These are phyloP conservation scores for Globisporangium acanthophoron DNA, from an alignment of 352 stramenopile genomes.

Conservation along the genomic window DNA sequence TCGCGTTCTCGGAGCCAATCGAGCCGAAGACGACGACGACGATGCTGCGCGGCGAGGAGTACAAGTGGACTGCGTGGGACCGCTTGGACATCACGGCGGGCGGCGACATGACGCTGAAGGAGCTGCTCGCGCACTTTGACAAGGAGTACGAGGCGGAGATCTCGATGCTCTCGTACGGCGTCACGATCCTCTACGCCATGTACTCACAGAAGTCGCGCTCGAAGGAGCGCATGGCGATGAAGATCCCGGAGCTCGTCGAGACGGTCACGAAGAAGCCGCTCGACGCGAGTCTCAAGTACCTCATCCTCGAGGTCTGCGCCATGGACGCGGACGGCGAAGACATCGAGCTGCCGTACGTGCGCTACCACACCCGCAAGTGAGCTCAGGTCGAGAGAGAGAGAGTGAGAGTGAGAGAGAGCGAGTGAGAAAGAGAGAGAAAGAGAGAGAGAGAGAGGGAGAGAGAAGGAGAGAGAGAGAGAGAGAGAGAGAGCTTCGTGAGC, in stretches of 20 bases:
- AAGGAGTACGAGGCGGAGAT: conserved; percentile 96
- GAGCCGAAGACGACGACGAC: conserved; percentile 90
- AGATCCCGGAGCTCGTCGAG: conserved; percentile 93
- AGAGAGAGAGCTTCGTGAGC: too few species aligned
- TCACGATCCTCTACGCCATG: conserved; percentile 88
- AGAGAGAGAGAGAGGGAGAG: too few species aligned
- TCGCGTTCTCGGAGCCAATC: conserved; percentile 97
- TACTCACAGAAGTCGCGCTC: conserved; percentile 84
- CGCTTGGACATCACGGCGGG: conserved; percentile 92
- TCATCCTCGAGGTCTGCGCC: conserved; percentile 96
- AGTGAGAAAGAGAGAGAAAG: too few species aligned
- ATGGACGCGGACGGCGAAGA: conserved; percentile 95
- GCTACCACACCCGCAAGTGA: conserved; percentile 73
- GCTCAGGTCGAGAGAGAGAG: background rate
- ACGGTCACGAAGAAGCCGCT: conserved; percentile 96
- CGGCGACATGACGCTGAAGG: conserved; percentile 95
- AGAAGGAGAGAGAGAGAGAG: too few species aligned
- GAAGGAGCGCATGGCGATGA: conserved; percentile 96
- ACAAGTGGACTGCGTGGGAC: conserved; percentile 98
- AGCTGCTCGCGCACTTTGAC: conserved; percentile 95
- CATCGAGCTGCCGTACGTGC: conserved; percentile 94
- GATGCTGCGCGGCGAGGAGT: conserved; percentile 93
- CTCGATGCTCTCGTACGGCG: conserved; percentile 97
- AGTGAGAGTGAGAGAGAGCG: too few species aligned
- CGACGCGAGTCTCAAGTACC: conserved; percentile 92